These are phyloP conservation scores for Mentha longifolia DNA, from an alignment of 257 asterid species.

Conservation along the genomic window DNA sequence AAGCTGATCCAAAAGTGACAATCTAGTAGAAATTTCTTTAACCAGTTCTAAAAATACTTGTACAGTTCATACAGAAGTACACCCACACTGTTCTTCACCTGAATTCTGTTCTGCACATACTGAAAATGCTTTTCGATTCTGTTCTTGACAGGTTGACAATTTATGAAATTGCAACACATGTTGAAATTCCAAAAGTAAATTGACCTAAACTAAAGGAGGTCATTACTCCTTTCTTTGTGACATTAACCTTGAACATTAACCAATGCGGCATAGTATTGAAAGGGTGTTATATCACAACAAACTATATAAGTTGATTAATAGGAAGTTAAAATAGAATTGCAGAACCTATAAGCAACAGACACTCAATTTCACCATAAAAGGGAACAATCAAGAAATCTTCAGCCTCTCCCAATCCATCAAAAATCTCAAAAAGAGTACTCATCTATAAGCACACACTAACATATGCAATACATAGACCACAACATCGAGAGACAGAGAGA, in stretches of 20 bases:
- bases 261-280: constrained; percentile 7
- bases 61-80: constrained; percentile 27
- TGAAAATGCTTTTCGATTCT: constrained; percentile 3
- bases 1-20: constrained; percentile 23
- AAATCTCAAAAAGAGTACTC: not conserved
- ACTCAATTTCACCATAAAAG: constrained; percentile 2
- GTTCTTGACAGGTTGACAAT: not conserved
- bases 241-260: constrained; percentile 21
- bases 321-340: not conserved
- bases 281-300: not conserved
- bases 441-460: constrained; percentile 2
- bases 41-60: constrained; percentile 7
- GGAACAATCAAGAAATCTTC: not conserved
- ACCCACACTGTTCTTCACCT: constrained; percentile 18
- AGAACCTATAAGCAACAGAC: not conserved
- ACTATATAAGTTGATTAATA: not conserved
- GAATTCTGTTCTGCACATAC: constrained; percentile 10
- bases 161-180: constrained; percentile 10
- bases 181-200: constrained; percentile 10
- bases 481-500: not conserved
- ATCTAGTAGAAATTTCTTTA: not conserved
- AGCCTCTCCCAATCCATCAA: constrained; percentile 10
- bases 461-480: constrained; percentile 28
- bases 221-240: constrained; percentile 2
- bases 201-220: constrained; percentile 6